A percentile compares a stretch with the other conserved stretches of the same genome.
Evolutionary conservation across 352 stramenopile species (phyloP).

Genomic region (Phytopythium mirpurense): DNA sequence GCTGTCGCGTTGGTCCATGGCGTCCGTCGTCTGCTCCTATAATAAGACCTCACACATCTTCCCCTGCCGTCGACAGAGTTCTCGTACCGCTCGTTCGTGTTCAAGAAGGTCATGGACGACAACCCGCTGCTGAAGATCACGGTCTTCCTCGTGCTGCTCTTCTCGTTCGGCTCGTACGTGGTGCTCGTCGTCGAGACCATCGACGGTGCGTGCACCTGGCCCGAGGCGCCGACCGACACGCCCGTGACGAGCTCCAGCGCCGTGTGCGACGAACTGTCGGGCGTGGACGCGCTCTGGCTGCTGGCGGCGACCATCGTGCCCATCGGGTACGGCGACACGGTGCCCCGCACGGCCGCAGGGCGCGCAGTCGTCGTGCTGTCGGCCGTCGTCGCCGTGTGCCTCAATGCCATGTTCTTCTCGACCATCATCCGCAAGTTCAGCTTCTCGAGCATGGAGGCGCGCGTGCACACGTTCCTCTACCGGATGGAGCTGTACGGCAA

Average conservation of each 20-base stretch:
- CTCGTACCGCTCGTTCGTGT: constrained; percentile 57
- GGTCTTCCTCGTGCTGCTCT: constrained; percentile 11
- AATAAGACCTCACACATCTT: neutral
- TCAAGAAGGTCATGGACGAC: constrained; percentile 73
- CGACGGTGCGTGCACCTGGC: constrained; percentile 30
- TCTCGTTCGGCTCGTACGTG: constrained; percentile 22
- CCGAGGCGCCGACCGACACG: neutral
- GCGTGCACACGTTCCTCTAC: constrained; percentile 59
- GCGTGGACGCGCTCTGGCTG: constrained; percentile 38
- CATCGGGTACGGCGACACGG: constrained; percentile 44
- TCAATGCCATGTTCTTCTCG: constrained; percentile 48
- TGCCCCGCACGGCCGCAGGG: constrained; percentile 19
- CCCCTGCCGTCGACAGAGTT: constrained; percentile 28
- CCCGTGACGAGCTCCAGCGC: constrained; percentile 16
- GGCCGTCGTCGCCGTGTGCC: constrained; percentile 22
- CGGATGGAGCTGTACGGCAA: constrained; percentile 54
- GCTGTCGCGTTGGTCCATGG: no score
- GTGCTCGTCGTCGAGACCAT: constrained; percentile 46
- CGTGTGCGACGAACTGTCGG: constrained; percentile 26
- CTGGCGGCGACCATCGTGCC: constrained; percentile 39
- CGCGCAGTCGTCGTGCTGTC: constrained; percentile 24
- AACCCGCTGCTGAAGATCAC: constrained; percentile 37
- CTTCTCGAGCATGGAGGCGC: constrained; percentile 57
- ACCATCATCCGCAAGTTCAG: constrained; percentile 58
- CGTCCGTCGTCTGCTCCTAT: no score